Evolutionary conservation across 192 early-diverging fungal genomes (phyloP).

Genomic region (Entomortierella parvispora): DNA sequence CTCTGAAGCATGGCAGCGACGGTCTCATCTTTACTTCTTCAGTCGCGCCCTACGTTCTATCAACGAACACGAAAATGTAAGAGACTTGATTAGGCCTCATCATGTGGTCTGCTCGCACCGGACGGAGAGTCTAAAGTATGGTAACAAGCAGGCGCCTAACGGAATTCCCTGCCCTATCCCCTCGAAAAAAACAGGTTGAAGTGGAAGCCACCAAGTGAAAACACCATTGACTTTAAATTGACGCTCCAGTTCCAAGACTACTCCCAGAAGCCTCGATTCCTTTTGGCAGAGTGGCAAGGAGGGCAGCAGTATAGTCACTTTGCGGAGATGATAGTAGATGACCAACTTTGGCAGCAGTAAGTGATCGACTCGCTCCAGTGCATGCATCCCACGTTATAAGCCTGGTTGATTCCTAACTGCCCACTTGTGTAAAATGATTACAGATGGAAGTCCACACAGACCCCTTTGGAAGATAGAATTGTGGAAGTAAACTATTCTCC

Average conservation of each 20-base stretch:
- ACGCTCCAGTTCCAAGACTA: conserved; percentile 36
- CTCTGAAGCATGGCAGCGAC: conserved; percentile 73
- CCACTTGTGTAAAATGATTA: background rate
- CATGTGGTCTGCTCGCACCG: no score
- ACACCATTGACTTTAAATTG: conserved; percentile 82
- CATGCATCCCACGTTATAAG: no score
- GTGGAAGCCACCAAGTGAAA: conserved; percentile 88
- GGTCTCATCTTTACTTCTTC: conserved; percentile 82
- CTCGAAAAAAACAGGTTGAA: no score
- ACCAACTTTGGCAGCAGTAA: conserved; percentile 64
- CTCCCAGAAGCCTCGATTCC: conserved; percentile 54
- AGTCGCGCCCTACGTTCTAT: conserved; percentile 66
- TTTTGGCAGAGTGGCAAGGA: conserved; percentile 59
- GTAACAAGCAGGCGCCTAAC: no score
- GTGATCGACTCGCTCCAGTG: background rate
- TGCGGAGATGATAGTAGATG: conserved; percentile 63
- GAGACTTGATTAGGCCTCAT: no score
- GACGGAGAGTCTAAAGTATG: no score
- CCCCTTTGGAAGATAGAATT: conserved; percentile 62
- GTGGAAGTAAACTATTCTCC: conserved; percentile 74
- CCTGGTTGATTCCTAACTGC: no score
- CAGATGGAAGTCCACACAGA: conserved; percentile 37
- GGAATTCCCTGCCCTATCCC: no score
- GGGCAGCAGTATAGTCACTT: conserved; percentile 52
- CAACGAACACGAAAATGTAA: conserved; percentile 77